Evolutionary conservation across 345 rosid species (phyloP).

Genomic region (Lepidium didymum): DNA sequence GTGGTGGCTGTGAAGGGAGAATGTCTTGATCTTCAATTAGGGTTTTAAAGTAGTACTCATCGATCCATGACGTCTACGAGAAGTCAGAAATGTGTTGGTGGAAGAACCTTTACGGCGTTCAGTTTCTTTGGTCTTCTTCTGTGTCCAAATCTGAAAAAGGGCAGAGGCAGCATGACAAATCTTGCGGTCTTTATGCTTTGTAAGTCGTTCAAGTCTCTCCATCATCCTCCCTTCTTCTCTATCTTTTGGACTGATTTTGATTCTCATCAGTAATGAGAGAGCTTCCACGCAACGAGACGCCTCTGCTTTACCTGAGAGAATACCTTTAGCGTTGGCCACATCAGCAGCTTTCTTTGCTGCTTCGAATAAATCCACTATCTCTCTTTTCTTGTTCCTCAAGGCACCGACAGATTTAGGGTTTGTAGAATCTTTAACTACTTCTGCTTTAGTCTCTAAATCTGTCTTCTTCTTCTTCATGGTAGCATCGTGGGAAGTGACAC

Average conservation of each 20-base stretch:
- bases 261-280: background rate
- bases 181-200: conserved; percentile 8
- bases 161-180: background rate
- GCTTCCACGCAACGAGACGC: background rate
- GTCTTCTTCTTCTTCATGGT: background rate
- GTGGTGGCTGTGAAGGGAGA: too few relatives aligned
- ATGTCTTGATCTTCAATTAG: background rate
- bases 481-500: background rate
- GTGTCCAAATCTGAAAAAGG: background rate
- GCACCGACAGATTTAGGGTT: background rate
- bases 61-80: background rate
- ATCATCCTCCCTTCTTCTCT: background rate
- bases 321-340: background rate
- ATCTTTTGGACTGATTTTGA: background rate
- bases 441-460: background rate
- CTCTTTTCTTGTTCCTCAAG: background rate
- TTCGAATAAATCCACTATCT: conserved; percentile 2
- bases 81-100: background rate
- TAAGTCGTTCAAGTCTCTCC: conserved; percentile 5
- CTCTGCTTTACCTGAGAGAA: background rate
- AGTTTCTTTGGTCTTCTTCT: background rate
- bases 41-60: too few relatives aligned
- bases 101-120: background rate
- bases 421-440: background rate
- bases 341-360: conserved; percentile 17